Evolutionary conservation across 1,139 yeast species (phyloP), one percentile per base, ranked within the genome.

Genomic region (Sugiyamaella castrensis): DNA sequence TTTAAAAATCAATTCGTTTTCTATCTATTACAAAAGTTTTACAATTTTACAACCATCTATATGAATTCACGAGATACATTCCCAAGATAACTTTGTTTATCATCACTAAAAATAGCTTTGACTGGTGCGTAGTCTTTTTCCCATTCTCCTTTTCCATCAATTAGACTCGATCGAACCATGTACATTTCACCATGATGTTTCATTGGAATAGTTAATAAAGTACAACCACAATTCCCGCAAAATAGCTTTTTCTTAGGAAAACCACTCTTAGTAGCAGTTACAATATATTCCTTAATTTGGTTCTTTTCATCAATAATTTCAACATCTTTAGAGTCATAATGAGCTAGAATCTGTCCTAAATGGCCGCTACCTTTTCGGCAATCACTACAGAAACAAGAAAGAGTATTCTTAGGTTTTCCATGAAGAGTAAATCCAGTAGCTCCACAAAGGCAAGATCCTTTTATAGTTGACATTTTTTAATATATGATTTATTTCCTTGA

Each of bases 301-400:
- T 51, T 39, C 4, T 56, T 40, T 2, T 50, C 41, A 39, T 60
- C 63, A 9, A 37, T 35, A 15, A 64, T 51, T 15, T 49, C 42
- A 15, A 64, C 56, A 19, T 63, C 50, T 5, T 48, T 48, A 2
- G 55, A 41, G 1, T 54, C 34, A 33, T 52, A 60, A 27, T 49
- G 48, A 10, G 60, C 54, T 5, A 62, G 41, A 40, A 60, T 49
- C 48, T 64, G 68, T 8, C 66, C 66, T 24, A 62, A 50, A 46
- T 61, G 59, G 9, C 68, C 68, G 8, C 67, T 59, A 33, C 58
- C 60, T 52, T 64, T 64, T 32, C 68, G 57, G 49, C 68, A 64
- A 43, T 64, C 67, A 8, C 43, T n/a, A 44, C 68, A 64, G 48
- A 53, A 63, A 50, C 68, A 64, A 4, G 55, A 43, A 11, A 59